phyloP scores from a whole-genome alignment of 2,329 filamentous ascomycete genomes.

The Ophidiomyces ophidiicola region DNA sequence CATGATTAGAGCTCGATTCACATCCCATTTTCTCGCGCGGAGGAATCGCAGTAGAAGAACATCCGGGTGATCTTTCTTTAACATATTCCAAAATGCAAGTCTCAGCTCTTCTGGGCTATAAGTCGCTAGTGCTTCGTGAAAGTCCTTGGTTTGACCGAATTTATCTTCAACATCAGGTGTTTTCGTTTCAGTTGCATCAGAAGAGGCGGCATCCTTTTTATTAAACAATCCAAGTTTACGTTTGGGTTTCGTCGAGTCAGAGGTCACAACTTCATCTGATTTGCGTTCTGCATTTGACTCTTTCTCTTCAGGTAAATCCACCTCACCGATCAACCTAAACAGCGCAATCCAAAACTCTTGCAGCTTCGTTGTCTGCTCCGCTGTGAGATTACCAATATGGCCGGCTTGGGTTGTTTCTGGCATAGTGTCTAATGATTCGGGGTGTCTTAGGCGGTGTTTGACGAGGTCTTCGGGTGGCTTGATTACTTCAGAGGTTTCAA shows the following conservation, averaged over 20 bases:
- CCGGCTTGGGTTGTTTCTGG: constrained; percentile 38
- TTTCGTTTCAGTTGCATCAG: constrained; percentile 27
- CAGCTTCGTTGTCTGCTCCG: constrained; percentile 77
- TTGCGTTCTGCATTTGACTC: constrained; percentile 8
- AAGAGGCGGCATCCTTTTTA: constrained; percentile 33
- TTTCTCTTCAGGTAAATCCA: constrained; percentile 42
- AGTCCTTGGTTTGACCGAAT: constrained; percentile 79
- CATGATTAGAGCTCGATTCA: constrained; percentile 88
- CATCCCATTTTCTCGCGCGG: constrained; percentile 87
- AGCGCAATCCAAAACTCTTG: constrained; percentile 72
- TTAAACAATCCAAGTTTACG: constrained; percentile 60
- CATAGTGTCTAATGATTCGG: constrained; percentile 20
- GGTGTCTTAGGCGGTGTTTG: constrained; percentile 14
- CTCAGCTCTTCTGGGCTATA: constrained; percentile 68
- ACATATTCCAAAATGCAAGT: constrained; percentile 77
- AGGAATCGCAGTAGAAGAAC: constrained; percentile 70
- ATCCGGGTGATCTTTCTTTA: constrained; percentile 91
- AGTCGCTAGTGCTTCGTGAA: constrained; percentile 65
- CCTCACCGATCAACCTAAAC: constrained; percentile 63
- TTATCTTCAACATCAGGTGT: constrained; percentile 63
- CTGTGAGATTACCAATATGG: constrained; percentile 73
- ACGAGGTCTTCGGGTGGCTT: not conserved
- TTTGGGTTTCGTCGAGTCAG: constrained; percentile 57
- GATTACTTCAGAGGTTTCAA: not conserved
- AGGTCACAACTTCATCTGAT: constrained; percentile 18